phyloP scores from a whole-genome alignment of 164 flowering plant species.

The Vitis rotundifolia region DNA sequence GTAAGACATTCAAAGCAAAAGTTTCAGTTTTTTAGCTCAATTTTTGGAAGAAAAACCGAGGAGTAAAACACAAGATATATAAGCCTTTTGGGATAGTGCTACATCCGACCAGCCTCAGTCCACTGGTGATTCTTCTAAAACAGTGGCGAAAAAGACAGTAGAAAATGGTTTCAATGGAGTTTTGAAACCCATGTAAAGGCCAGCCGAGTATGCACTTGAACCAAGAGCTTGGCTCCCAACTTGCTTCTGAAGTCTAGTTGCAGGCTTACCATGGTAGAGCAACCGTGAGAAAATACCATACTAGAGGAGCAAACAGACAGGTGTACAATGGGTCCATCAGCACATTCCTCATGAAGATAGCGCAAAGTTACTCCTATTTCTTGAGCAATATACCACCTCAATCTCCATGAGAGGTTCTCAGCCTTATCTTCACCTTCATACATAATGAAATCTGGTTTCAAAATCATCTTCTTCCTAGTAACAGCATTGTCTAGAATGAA shows the following conservation, averaged over 20 bases:
- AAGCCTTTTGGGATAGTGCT: no score
- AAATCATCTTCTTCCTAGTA: background rate
- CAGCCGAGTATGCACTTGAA: no score
- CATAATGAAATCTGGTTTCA: background rate
- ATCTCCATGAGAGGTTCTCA: slow-evolving; percentile 36
- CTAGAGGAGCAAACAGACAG: slow-evolving; percentile 29
- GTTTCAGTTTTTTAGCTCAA: slow-evolving; percentile 1
- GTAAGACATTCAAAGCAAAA: slow-evolving; percentile 4
- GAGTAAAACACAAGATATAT: no score
- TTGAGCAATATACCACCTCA: slow-evolving; percentile 37
- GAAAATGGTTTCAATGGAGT: no score
- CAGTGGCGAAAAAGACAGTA: no score
- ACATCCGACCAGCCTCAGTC: no score
- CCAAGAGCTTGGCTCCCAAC: no score
- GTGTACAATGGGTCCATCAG: slow-evolving; percentile 41
- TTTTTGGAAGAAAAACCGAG: background rate
- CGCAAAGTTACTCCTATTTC: slow-evolving; percentile 44
- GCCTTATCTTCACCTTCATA: slow-evolving; percentile 37
- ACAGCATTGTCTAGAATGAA: no score
- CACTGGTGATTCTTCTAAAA: no score
- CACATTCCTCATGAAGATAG: slow-evolving; percentile 54
- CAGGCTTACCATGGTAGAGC: slow-evolving; percentile 30
- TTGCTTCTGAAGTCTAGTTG: no score
- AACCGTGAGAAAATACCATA: slow-evolving; percentile 22
- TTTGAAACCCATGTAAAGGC: background rate